Base-by-base conservation (phyloP, 345 rosid genomes). In the Combretum micranthum region DNA sequence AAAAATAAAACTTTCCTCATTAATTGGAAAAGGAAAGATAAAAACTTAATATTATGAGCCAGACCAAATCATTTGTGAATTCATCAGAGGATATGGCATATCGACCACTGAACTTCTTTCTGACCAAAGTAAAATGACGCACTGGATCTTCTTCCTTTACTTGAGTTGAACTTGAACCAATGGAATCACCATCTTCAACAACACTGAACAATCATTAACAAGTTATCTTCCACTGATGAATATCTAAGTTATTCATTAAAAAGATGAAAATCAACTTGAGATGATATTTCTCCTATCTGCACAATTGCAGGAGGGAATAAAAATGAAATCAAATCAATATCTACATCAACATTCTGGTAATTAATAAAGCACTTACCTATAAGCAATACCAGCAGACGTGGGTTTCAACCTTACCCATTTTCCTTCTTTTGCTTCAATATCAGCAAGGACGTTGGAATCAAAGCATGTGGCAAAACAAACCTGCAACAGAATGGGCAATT, bases 381-480 rank as follows among this genome's bases (percentile, higher is more conserved):
- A 87, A 48, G 73, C 78, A 55, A 93, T 61, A 71, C 83, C 99
- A 45, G 88, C 84, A 45, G 96, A 83, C 12, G 92, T 79, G 49
- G 97, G 97, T 64, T 80, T 77, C 66, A 93, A 77, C 57, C 69
- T 60, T 81, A 93, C 59, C 55, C 79, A 32, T 72, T 82, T 93
- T 64, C 95, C 96, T 70, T 93, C 88, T 39, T 78, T 73, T 47
- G 79, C 79, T 85, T 80, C 78, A 39, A 93, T 73, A 66, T 79
- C 84, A 59, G 74, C 74, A 55, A 89, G 75, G 81, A 87, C 83
- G 59, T 75, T 73, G 50, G 80, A 81, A 74, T 93, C 97, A 80
- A 93, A 93, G 78, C 99, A 93, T 53, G 99, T 89, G 57, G 97
- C 99, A 66, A 93, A 93, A 82, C 96, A 93, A 71, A 93, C 88